Conservation (phyloP, 2,329 filamentous ascomycete genomes). For the Didymosphaeria variabile region DNA sequence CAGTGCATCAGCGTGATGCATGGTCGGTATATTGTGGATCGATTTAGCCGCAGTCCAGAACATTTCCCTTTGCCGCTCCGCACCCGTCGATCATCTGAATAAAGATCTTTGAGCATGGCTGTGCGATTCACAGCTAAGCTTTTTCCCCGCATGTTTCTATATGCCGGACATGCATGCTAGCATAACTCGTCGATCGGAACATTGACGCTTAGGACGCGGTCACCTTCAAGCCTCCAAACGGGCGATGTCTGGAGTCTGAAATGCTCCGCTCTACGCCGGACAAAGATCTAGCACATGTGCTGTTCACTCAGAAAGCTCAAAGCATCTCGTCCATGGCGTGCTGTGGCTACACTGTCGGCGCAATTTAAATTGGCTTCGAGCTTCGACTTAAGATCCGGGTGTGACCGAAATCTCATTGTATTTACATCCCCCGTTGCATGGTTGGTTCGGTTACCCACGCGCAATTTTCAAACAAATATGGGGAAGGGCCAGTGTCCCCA, state of each 20-base stretch:
- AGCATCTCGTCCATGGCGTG: constrained; percentile 12
- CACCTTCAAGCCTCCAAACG: constrained; percentile 9
- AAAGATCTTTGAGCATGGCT: constrained; percentile 22
- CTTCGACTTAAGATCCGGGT: constrained; percentile 29
- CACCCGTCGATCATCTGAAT: constrained; percentile 29
- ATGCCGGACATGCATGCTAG: constrained; percentile 35
- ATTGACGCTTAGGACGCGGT: constrained; percentile 15
- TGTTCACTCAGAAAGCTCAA: not conserved
- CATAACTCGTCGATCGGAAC: constrained; percentile 22
- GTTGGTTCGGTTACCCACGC: constrained; percentile 31
- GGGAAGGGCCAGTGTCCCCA: constrained; percentile 22
- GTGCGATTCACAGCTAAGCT: constrained; percentile 35
- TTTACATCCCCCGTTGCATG: constrained; percentile 19
- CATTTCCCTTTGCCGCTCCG: constrained; percentile 20
- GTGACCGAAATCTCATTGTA: constrained; percentile 30
- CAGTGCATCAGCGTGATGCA: constrained; percentile 22
- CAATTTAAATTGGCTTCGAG: constrained; percentile 25
- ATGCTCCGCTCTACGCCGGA: not conserved
- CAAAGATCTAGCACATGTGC: not conserved
- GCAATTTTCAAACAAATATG: constrained; percentile 37
- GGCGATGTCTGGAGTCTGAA: not conserved
- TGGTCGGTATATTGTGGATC: constrained; percentile 27
- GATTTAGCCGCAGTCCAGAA: constrained; percentile 42
- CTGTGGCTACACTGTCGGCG: constrained; percentile 17
- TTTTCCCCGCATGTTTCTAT: constrained; percentile 42